phyloP scores from a whole-genome alignment of 495 filamentous ascomycete species.

The Neurospora sp. region DNA sequence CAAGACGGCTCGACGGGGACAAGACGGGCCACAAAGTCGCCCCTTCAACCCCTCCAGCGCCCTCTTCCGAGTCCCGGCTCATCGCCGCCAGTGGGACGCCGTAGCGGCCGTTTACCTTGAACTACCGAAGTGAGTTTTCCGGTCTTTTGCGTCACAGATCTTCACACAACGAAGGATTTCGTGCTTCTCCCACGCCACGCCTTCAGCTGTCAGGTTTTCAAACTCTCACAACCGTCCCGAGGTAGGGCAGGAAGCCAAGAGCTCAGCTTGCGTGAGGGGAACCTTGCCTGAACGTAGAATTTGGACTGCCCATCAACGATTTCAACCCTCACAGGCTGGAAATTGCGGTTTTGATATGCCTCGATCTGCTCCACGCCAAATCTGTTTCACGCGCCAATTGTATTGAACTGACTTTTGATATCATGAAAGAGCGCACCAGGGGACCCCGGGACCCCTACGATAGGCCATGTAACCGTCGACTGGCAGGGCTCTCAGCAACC shows the following conservation, averaged over 20 bases:
- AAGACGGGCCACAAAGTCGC: neutral
- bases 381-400: neutral
- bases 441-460: neutral
- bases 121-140: neutral
- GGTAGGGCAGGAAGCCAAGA: neutral
- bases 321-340: neutral
- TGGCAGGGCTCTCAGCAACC: neutral
- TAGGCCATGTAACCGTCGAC: neutral
- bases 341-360: neutral
- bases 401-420: neutral
- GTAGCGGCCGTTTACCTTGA: neutral
- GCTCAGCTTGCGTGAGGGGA: neutral
- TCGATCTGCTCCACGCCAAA: neutral
- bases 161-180: neutral
- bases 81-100: neutral
- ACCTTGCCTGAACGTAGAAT: neutral
- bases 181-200: neutral
- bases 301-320: neutral
- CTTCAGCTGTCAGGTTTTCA: neutral
- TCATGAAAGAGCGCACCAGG: neutral
- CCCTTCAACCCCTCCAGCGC: neutral
- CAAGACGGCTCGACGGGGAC: neutral
- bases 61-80: neutral
- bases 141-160: neutral
- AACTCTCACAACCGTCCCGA: neutral